Evolutionary conservation across 2,329 filamentous ascomycete species (phyloP).

Genomic region (Fusarium sp.): DNA sequence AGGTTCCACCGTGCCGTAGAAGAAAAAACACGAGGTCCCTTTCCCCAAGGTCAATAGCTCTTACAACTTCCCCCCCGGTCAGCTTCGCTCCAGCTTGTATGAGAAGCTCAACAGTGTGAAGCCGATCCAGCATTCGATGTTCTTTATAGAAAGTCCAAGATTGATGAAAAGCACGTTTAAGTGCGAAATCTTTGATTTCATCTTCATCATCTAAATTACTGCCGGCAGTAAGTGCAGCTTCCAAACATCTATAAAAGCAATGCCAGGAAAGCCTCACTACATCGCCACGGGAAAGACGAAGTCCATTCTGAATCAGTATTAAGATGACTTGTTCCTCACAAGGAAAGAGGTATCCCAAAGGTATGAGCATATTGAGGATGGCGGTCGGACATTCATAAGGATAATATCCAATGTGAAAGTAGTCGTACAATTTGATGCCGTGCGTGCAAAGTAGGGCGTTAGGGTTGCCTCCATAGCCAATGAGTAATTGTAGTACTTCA

Average conservation of each 20-base stretch:
- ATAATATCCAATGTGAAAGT: neutral
- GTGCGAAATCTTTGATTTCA: fast-evolving
- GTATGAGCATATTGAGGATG: too few species aligned
- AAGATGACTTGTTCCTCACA: too few species aligned
- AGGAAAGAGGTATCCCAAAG: too few species aligned
- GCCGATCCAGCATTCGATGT: too few species aligned
- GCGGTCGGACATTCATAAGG: too few species aligned
- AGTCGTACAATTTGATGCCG: too few species aligned
- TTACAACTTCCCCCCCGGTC: fast-evolving
- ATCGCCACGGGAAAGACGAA: fast-evolving
- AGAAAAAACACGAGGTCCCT: fast-evolving
- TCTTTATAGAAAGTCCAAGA: too few species aligned
- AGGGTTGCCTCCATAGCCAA: fast-evolving
- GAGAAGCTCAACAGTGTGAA: neutral
- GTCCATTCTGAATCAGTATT: fast-evolving
- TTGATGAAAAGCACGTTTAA: neutral
- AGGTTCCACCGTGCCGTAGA: neutral
- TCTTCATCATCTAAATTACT: fast-evolving
- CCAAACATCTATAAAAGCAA: fast-evolving
- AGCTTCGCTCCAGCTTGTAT: fast-evolving
- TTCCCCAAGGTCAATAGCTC: fast-evolving
- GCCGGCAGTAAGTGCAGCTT: fast-evolving
- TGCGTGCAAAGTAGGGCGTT: fast-evolving
- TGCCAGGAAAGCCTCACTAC: fast-evolving
- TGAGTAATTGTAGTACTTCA: fast-evolving